Evolutionary conservation across 140 eudicot species (phyloP), one percentile per base, ranked within the genome.

Genomic region (Erigeron philadelphicus): DNA sequence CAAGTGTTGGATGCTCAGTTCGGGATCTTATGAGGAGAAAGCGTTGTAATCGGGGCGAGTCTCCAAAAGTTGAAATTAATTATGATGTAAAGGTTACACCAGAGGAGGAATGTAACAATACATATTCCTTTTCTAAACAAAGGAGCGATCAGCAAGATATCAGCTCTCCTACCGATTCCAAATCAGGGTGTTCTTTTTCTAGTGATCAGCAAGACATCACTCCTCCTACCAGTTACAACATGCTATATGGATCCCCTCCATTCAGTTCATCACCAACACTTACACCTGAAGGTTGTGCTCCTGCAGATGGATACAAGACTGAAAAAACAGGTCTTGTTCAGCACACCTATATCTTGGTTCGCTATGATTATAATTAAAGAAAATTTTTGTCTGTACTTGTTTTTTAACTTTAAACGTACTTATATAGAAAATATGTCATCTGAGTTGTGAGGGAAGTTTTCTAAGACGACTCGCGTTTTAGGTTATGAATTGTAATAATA

Each of bases 11-110:
- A 74, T 83, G 85, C 89, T 89, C 99, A n/a, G 71, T 86, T 59
- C 83, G 99, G 60, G 99, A 94, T 78, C 66, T 94, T 76, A 94
- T 94, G 99, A 87, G 99, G 82, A 87, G 80, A 82, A 94, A 89
- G 60, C 87, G 97, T 15, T 61, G 66, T 75, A 77, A 81, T 48
- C 81, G 82, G 60, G 68, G 68, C 54, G 90, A 81, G 71, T 61
- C 77, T 41, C 67, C 77, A 56, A 85, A 77, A 66, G 63, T 19
- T 65, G 76, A 60, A 43, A 79, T 65, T 67, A 52, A 17, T 58
- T 71, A 59, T 59, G 72, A 66, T 41, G 67, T 43, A 16, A 70
- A 79, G 70, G 66, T 38, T 70, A 48, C 76, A 42, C 74, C 47
- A 40, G 76, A 54, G 9, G 68, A 57, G 12, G 78, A 74, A 50